phyloP scores from a whole-genome alignment of 148 eudicot genomes.

The Selenicereus undatus region DNA sequence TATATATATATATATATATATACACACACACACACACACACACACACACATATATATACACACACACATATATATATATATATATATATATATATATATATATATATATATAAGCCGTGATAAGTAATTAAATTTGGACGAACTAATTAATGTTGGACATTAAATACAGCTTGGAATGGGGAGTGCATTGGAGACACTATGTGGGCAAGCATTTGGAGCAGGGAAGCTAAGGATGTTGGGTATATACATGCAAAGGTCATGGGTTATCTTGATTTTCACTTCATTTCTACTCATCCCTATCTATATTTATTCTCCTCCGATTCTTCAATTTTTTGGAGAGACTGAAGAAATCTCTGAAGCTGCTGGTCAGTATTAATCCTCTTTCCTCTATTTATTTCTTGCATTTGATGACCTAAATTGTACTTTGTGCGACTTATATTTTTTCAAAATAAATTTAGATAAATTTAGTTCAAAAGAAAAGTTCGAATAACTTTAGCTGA shows the following conservation, averaged over 20 bases:
- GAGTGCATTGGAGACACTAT: slow-evolving; percentile 74
- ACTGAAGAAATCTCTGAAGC: slow-evolving; percentile 55
- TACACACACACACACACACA: too few relatives aligned
- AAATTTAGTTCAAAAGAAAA: too few relatives aligned
- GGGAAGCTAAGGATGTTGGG: slow-evolving; percentile 64
- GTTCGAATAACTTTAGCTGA: too few relatives aligned
- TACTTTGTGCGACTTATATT: neutral
- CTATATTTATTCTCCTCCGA: slow-evolving; percentile 54
- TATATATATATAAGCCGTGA: too few relatives aligned
- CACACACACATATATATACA: too few relatives aligned
- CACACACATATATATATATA: too few relatives aligned
- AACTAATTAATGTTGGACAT: too few relatives aligned
- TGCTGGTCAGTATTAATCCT: slow-evolving; percentile 39
- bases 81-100: too few relatives aligned
- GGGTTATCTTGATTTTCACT: slow-evolving; percentile 59
- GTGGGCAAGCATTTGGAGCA: slow-evolving; percentile 89
- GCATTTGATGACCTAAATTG: too few relatives aligned
- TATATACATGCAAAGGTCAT: slow-evolving; percentile 77
- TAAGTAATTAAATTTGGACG: too few relatives aligned
- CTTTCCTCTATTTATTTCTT: neutral
- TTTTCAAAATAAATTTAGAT: too few relatives aligned
- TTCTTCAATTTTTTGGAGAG: slow-evolving; percentile 51
- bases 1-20: too few relatives aligned
- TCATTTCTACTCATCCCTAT: slow-evolving; percentile 46
- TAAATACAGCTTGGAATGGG: slow-evolving; percentile 69